phyloP scores from a whole-genome alignment of 192 early-diverging fungal species.

The Podila clonocystis region DNA sequence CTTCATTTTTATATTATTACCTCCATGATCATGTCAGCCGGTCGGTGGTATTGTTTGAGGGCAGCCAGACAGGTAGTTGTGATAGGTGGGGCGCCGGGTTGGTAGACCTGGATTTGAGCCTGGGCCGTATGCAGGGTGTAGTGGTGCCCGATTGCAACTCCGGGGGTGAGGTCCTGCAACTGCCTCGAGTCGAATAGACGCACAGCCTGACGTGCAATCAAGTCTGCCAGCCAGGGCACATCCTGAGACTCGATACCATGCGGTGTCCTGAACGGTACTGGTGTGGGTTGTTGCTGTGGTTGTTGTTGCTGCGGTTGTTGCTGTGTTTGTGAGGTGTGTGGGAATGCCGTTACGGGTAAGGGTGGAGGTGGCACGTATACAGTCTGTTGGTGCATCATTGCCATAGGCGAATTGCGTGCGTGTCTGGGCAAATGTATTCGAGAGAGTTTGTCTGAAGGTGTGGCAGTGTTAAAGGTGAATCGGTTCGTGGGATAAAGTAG shows the following conservation, averaged over 20 bases:
- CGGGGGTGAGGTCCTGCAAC: constrained; percentile 19
- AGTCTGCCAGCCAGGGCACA: constrained; percentile 42
- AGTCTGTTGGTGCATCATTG: background rate
- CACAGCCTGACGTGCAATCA: constrained; percentile 31
- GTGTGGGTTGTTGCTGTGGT: background rate
- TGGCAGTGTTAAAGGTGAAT: background rate
- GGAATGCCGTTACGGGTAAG: background rate
- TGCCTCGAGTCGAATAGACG: constrained; percentile 28
- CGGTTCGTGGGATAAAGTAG: background rate
- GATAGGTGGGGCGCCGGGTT: background rate
- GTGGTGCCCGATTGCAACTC: constrained; percentile 22
- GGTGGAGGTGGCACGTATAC: background rate
- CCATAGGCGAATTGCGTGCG: background rate
- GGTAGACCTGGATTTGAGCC: constrained; percentile 1
- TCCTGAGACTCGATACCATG: constrained; percentile 31
- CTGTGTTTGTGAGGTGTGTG: background rate
- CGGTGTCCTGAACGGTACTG: constrained; percentile 19
- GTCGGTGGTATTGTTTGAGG: constrained; percentile 40
- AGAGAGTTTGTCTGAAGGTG: too few species aligned
- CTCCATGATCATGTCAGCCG: constrained; percentile 38
- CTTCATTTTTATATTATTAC: background rate
- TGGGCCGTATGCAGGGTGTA: constrained; percentile 36
- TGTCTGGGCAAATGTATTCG: background rate
- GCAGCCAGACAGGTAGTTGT: constrained; percentile 13
- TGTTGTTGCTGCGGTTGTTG: background rate